Conservation (phyloP, 2,329 filamentous ascomycete species). For the Alternaria panax region DNA sequence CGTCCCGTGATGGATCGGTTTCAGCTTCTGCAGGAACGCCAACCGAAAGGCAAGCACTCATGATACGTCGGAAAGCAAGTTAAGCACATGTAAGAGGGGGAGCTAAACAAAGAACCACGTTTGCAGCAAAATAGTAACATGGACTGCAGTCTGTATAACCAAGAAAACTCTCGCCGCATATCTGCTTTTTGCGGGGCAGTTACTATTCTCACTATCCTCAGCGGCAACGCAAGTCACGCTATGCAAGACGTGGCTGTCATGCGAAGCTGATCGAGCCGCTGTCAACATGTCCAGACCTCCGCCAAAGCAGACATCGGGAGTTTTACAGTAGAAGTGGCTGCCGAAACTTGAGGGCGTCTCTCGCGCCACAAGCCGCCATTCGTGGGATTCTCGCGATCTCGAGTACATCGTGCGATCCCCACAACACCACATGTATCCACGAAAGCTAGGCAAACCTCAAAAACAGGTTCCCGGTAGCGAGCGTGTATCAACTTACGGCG, state of each 20-base stretch:
- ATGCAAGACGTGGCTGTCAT: constrained; percentile 4
- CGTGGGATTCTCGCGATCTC: constrained; percentile 8
- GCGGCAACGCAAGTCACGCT: not conserved
- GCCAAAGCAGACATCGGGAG: not conserved
- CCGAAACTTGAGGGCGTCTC: not conserved
- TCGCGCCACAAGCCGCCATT: not conserved
- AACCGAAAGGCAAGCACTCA: constrained; percentile 24
- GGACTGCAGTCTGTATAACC: not conserved
- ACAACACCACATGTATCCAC: not conserved
- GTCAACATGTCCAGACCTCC: constrained; percentile 2
- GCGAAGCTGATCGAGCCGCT: constrained; percentile 21
- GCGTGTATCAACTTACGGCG: not conserved
- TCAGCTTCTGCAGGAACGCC: constrained; percentile 29
- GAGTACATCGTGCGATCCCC: not conserved
- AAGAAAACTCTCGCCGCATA: constrained; percentile 8
- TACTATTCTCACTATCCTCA: constrained; percentile 5
- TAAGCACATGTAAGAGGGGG: constrained; percentile 11
- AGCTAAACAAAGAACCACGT: constrained; percentile 3
- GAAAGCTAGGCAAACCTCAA: not conserved
- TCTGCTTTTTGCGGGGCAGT: constrained; percentile 17
- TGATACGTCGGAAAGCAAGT: constrained; percentile 7
- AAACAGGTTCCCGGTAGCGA: constrained; percentile 11
- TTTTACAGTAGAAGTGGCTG: not conserved
- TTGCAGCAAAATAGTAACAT: not conserved
- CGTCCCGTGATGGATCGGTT: constrained; percentile 12